Evolutionary conservation across 257 asterid species (phyloP).

Genomic region (Echites panduratus): DNA sequence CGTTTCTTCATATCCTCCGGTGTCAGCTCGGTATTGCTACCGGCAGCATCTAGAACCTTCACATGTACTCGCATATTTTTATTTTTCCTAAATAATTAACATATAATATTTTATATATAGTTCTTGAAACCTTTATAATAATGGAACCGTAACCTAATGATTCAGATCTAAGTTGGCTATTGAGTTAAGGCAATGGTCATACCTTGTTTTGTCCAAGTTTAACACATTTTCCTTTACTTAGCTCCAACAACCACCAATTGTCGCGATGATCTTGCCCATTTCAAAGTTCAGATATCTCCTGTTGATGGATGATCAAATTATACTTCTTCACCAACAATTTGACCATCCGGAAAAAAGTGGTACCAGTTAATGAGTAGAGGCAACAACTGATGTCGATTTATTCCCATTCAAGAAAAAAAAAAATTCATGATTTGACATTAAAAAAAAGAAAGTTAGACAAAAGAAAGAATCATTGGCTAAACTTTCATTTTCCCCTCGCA

Average conservation of each 20-base stretch:
- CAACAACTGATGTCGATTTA: conserved; percentile 14
- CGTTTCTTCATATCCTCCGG: too few relatives aligned
- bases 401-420: conserved; percentile 27
- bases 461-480: conserved; percentile 34
- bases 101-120: too few relatives aligned
- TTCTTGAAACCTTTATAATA: too few relatives aligned
- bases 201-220: not conserved
- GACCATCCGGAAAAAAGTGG: not conserved
- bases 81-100: too few relatives aligned
- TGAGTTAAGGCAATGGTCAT: too few relatives aligned
- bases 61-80: not conserved
- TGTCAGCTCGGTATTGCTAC: not conserved
- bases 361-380: not conserved
- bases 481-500: conserved; percentile 71
- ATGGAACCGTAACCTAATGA: too few relatives aligned
- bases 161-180: too few relatives aligned
- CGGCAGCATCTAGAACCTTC: not conserved
- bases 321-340: not conserved
- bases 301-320: not conserved
- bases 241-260: not conserved
- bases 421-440: conserved; percentile 13
- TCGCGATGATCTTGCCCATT: not conserved
- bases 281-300: too few relatives aligned
- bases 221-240: conserved; percentile 1
- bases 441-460: conserved; percentile 5